Base-by-base conservation (phyloP, 1,139 yeast species). In the Candida sp. region DNA sequence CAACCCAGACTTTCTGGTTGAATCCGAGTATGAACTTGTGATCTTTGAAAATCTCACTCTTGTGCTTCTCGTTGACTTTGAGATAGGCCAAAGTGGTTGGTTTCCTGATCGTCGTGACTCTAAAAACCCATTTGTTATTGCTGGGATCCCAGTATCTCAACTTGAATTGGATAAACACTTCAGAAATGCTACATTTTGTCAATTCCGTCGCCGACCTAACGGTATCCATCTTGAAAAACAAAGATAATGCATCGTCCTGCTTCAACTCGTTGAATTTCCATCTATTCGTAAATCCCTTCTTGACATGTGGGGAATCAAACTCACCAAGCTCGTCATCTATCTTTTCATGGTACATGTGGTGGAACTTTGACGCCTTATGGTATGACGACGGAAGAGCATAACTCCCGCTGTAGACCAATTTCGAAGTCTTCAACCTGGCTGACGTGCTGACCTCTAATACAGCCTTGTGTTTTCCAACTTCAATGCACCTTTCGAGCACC, bases 381-480 rank as follows among this genome's bases (percentile, higher is more conserved):
- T 66, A 74, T 2, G 76, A 62, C 1, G 79, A 70, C 3, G 78
- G 77, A 23, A 74, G 57, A 26, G 68, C 66, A 38, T 66, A 67
- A 0, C 77, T 73, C 41, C 63, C 62, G 1, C 64, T 65, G 3
- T 63, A 61, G 3, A 74, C 54, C 51, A 72, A 51, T 50, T 63
- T 63, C 8, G 69, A 64, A 1, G 72, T 60, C 52, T 73, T 76
- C 27, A 72, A 54, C 1, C 65, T 66, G 2, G 57, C 51, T 0
- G 80, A 75, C 0, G 80, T 69, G 2, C 59, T 42, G 0, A 74
- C 65, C 0, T 70, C 66, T n/a, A 75, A 53, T n/a, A 56, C 54
- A 8, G 17, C 32, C 32, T 47, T 47, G n/a, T 30, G 28, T 7
- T 17, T 22, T 38, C 37, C 37, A 3, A 17, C 30, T 3, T 33